Percentiles rank a stretch among this genome's conserved stretches.
Evolutionary conservation across 805 yeast genomes (phyloP).

Genomic region (Candida morakotiae): DNA sequence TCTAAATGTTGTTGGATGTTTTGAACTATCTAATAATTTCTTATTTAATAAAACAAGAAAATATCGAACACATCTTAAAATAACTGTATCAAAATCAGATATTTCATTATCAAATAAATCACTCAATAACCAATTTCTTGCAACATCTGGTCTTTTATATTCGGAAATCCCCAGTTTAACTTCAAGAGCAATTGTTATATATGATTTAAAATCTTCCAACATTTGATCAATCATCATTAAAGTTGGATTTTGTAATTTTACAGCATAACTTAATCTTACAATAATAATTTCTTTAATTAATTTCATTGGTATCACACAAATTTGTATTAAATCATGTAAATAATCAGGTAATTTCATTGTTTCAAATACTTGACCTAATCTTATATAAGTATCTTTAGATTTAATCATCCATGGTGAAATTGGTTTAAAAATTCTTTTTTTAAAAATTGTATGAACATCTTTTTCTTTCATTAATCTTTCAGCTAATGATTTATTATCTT

Average conservation of each 20-base stretch:
- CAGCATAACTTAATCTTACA: conserved; percentile 72
- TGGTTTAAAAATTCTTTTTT: conserved; percentile 60
- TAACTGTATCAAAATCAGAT: conserved; percentile 54
- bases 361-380: conserved; percentile 57
- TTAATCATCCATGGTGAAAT: conserved; percentile 80
- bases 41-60: conserved; percentile 67
- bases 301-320: conserved; percentile 74
- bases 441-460: conserved; percentile 68
- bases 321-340: conserved; percentile 56
- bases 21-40: conserved; percentile 75
- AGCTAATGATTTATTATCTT: conserved; percentile 66
- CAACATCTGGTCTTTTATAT: conserved; percentile 49
- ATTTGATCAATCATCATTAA: conserved; percentile 96
- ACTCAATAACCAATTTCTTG: conserved; percentile 67
- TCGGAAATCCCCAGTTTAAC: conserved; percentile 64
- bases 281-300: conserved; percentile 75
- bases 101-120: conserved; percentile 55
- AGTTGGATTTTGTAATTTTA: conserved; percentile 76
- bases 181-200: conserved; percentile 69
- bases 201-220: conserved; percentile 77
- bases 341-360: conserved; percentile 72
- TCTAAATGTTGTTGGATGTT: conserved; percentile 58
- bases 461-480: conserved; percentile 80
- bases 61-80: conserved; percentile 70
- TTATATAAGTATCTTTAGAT: conserved; percentile 67